Evolutionary conservation across 2,329 filamentous ascomycete species (phyloP), one percentile per base, ranked within the genome.

Genomic region (Chaetomiaceae sp.): DNA sequence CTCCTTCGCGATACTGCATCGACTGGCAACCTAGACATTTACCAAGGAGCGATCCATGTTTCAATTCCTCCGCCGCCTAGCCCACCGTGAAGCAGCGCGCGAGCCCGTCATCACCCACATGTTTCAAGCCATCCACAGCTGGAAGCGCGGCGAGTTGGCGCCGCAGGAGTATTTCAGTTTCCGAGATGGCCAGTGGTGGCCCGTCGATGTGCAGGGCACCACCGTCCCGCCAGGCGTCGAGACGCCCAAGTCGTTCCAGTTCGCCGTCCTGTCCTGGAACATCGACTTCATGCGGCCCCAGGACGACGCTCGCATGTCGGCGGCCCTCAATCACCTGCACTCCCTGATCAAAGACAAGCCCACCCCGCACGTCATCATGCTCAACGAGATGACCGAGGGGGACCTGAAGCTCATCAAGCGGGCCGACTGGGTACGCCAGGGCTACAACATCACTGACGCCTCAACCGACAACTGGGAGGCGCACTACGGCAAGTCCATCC

Each of bases 301-400:
- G 22, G 55, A 58, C 3, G 58, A 66, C 15, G 61, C 60, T 2
- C 64, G 70, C 0, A 72, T 71, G 67, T 60, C 61, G 7, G 57
- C 65, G 2, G 69, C 66, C 0, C 59, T 72, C 7, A 58, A 63
- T 11, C 55, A 71, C 37, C 57, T 72, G n/a, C 15, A 54, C 45
- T 20, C 42, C 19, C 51, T 63, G 11, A 46, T 59, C 7, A 33
- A 19, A 14, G 39, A 8, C 47, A 39, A 12, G 52, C 43, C 27
- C 57, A 4, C 54, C 5, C 65, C 74, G 0, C 55, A 65, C 2
- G 64, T 80, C 4, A 70, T 82, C 53, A 75, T 76, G 62, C 64
- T 83, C 1, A 77, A 81, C 57, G 79, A 82, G 62, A 81, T 80
- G 69, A 65, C 70, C 6, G 57, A 62, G 0, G 67, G 69, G 0